Percentiles rank a stretch among this genome's conserved stretches.
Evolutionary conservation across 345 rosid species (phyloP).

Genomic region (Eucalyptus marginata): DNA sequence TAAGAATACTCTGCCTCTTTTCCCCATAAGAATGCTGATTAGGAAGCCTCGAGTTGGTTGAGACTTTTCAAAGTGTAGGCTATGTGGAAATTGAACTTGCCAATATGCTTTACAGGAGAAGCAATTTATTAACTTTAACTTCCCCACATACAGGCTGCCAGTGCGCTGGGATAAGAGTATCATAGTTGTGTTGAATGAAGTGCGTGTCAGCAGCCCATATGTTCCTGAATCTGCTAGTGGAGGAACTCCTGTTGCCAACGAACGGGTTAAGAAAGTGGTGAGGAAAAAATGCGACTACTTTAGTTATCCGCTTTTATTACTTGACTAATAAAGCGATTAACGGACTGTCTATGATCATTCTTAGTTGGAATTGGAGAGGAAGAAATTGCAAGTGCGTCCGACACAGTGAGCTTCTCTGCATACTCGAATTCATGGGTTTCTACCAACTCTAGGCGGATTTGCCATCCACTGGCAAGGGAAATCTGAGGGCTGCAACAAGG

Average conservation of each 20-base stretch:
- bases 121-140: not conserved
- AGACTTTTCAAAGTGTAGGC: not conserved
- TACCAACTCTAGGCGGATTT: not conserved
- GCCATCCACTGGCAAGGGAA: not conserved
- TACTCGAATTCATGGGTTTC: not conserved
- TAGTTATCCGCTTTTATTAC: not conserved
- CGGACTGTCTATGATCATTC: not conserved
- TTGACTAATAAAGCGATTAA: not conserved
- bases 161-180: conserved; percentile 93
- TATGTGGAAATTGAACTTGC: not conserved
- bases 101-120: not conserved
- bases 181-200: conserved; percentile 90
- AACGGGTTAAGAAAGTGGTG: conserved; percentile 97
- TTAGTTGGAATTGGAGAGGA: conserved; percentile 62
- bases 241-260: conserved; percentile 95
- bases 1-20: not conserved
- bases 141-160: conserved; percentile 58
- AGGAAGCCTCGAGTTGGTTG: not conserved
- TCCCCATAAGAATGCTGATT: not conserved
- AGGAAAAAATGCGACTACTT: conserved; percentile 1
- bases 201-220: conserved; percentile 86
- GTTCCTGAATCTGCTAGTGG: conserved; percentile 76
- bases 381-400: conserved; percentile 40
- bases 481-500: not conserved
- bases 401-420: conserved; percentile 14